These are phyloP conservation scores for Phytophthora citrophthora DNA, from an alignment of 352 stramenopile species.

Conservation along the genomic window DNA sequence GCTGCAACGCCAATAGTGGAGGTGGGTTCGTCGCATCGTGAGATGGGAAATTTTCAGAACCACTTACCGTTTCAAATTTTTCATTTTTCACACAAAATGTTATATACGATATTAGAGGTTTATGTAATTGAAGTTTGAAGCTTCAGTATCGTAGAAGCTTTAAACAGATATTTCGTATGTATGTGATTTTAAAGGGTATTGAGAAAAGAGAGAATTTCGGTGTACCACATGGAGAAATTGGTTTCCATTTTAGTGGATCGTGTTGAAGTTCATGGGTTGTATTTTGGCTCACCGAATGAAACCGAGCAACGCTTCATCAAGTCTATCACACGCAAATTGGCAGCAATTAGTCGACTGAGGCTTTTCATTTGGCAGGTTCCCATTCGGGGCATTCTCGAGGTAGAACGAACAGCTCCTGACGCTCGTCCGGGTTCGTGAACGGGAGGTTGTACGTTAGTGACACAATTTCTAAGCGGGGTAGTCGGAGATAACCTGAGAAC, in stretches of 20 bases:
- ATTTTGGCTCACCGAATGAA: slow-evolving; percentile 5
- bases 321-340: slow-evolving; percentile 20
- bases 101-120: no score
- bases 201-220: neutral
- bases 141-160: no score
- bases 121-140: no score
- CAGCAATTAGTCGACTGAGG: neutral
- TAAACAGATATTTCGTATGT: no score
- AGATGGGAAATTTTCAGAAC: slow-evolving; percentile 28
- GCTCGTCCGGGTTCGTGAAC: slow-evolving; percentile 72
- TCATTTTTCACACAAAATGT: no score
- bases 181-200: no score
- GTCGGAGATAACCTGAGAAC: slow-evolving; percentile 62
- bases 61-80: neutral
- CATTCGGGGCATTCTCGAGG: slow-evolving; percentile 64
- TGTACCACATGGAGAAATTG: neutral
- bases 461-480: slow-evolving; percentile 80
- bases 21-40: slow-evolving; percentile 26
- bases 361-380: slow-evolving; percentile 25
- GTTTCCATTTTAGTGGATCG: neutral
- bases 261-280: slow-evolving; percentile 20
- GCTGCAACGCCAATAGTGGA: slow-evolving; percentile 15
- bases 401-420: slow-evolving; percentile 79
- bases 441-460: slow-evolving; percentile 71
- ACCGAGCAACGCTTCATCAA: slow-evolving; percentile 23